Evolutionary conservation across 768 basidiomycete genomes (phyloP), one percentile per base, ranked within the genome.

Genomic region (Suillus brevipes): DNA sequence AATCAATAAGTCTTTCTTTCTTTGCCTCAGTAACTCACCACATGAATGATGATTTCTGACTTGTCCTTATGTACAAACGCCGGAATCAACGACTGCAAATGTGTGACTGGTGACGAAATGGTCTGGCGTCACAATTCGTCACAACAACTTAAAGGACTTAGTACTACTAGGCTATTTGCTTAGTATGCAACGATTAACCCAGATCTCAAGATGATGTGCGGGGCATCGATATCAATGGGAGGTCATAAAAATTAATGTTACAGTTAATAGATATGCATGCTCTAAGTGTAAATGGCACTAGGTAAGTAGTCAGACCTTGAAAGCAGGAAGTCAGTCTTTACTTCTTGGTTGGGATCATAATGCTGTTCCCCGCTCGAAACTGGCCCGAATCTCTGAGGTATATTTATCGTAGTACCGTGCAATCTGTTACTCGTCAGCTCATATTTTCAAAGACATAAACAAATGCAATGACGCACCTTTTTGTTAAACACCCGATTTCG

Each of bases 401-500:
- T 98, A 97, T 73, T 97, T 95, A 85, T 97, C 93, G 82, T 94
- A 97, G 78, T 95, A 97, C 67, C 95, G 86, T 6, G 92, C 91
- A 80, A 96, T 95, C 92, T 95, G 69, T 36, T n/a, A 14, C 10
- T 60, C 65, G 64, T 6, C 52, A 43, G 60, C 56, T 61, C 23
- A 52, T 43, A 66, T 25, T 64, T 18, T 31, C 25, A 42, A 42
- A 6, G 20, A n/a, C 18, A 14, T 63, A 60, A 9, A 60, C 47
- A 43, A 45, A 37, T 40, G 12, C 34, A 38, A 13, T 47, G 31
- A 68, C 76, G 18, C 31, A 89, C 92, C 90, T 97, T 97, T 81
- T 95, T 95, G 86, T 98, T 97, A 85, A 97, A 99, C 59, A 97
- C 95, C 68, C 94, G 87, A 78, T 98, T 96, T 78, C 91, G 90